Conservation (phyloP, 331 rosid genomes). For the Malus hybrid region DNA sequence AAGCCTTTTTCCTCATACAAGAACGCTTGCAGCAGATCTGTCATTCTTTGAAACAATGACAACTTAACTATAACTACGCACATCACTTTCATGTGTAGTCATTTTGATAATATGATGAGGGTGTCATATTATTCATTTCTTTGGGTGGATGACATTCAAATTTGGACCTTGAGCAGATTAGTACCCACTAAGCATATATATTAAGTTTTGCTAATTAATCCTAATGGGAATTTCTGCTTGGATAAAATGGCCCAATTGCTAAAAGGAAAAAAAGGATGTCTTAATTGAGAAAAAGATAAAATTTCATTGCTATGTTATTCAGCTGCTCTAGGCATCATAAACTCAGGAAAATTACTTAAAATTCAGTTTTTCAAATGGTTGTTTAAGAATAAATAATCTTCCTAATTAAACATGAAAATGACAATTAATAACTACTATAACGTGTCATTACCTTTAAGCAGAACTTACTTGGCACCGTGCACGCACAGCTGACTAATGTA, state of each 20-base stretch:
- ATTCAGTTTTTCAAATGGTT: not conserved
- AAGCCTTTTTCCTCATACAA: conserved; percentile 11
- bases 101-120: conserved; percentile 2
- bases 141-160: not conserved
- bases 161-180: not conserved
- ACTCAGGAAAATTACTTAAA: too few relatives aligned
- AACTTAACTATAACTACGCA: conserved; percentile 35
- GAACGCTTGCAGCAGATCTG: conserved; percentile 14
- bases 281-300: not conserved
- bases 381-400: not conserved
- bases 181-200: not conserved
- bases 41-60: conserved; percentile 53
- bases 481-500: not conserved
- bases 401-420: not conserved
- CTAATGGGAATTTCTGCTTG: not conserved
- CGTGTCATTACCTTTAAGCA: not conserved
- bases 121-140: not conserved
- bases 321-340: too few relatives aligned
- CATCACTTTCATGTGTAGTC: conserved; percentile 6
- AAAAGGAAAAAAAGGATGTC: not conserved
- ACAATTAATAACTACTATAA: not conserved
- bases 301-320: not conserved
- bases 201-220: not conserved
- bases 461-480: not conserved
- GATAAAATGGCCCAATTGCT: not conserved